These are phyloP conservation scores for Coemansia furcata DNA, from an alignment of 192 early-diverging fungal genomes.

Conservation along the genomic window DNA sequence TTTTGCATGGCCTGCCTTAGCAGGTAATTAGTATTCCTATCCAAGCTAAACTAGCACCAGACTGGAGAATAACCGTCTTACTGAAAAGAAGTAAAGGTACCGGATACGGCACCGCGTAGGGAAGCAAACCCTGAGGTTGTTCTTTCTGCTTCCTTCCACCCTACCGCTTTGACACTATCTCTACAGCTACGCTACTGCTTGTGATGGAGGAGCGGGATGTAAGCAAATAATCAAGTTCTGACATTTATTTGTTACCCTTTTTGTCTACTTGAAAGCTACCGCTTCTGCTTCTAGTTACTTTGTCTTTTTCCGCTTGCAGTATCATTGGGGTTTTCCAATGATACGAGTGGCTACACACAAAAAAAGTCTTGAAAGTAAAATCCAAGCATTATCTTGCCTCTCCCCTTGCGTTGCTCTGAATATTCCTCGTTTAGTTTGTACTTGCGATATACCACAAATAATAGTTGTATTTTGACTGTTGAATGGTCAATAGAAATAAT, in stretches of 20 bases:
- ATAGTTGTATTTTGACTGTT: neutral
- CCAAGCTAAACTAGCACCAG: neutral
- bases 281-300: neutral
- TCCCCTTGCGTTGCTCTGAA: neutral
- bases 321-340: neutral
- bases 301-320: neutral
- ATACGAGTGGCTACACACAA: neutral
- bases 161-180: neutral
- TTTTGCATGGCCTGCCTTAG: neutral
- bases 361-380: neutral
- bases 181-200: slow-evolving; percentile 1
- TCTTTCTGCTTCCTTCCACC: neutral
- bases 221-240: neutral
- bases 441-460: neutral
- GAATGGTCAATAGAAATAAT: slow-evolving; percentile 10
- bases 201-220: neutral
- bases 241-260: neutral
- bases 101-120: neutral
- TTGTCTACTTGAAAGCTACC: neutral
- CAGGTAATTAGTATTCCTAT: neutral
- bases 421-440: neutral
- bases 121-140: neutral
- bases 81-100: slow-evolving; percentile 4
- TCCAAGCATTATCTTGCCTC: neutral
- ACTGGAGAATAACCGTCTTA: neutral